phyloP scores from a whole-genome alignment of 164 flowering plant species.

The Platanus orientalis region DNA sequence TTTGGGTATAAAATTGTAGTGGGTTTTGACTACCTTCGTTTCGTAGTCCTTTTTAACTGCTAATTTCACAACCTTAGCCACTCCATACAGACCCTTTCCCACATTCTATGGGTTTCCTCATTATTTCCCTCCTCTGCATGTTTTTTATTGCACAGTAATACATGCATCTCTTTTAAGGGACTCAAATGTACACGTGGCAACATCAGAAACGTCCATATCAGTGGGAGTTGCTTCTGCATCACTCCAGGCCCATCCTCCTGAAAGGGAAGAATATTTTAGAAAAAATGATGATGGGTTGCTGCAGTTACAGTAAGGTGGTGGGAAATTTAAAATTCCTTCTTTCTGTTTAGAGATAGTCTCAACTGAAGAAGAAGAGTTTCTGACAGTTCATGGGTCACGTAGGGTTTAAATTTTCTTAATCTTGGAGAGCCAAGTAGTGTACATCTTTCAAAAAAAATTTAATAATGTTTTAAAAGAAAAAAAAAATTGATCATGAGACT shows the following conservation, averaged over 20 bases:
- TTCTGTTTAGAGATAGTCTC: background rate
- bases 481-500: background rate
- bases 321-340: background rate
- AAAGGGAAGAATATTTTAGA: background rate
- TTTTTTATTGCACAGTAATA: constrained; percentile 29
- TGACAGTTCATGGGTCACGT: constrained; percentile 14
- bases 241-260: constrained; percentile 17
- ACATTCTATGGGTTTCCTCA: constrained; percentile 24
- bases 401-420: background rate
- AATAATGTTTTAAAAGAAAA: background rate
- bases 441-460: background rate
- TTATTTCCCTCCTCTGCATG: constrained; percentile 10
- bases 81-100: constrained; percentile 10
- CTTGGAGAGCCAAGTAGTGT: background rate
- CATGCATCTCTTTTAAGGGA: constrained; percentile 38
- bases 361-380: background rate
- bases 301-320: background rate
- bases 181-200: constrained; percentile 26
- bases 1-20: too few species aligned
- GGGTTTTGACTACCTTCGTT: background rate
- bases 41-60: constrained; percentile 19
- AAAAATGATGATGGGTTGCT: too few species aligned
- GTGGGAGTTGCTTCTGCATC: constrained; percentile 30
- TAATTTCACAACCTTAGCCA: constrained; percentile 17
- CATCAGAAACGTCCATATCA: constrained; percentile 11